Percentiles rank a stretch among this genome's conserved stretches.
These are phyloP conservation scores for Papiliotrema fonsecae DNA, from an alignment of 1,284 basidiomycete species.

Conservation along the genomic window DNA sequence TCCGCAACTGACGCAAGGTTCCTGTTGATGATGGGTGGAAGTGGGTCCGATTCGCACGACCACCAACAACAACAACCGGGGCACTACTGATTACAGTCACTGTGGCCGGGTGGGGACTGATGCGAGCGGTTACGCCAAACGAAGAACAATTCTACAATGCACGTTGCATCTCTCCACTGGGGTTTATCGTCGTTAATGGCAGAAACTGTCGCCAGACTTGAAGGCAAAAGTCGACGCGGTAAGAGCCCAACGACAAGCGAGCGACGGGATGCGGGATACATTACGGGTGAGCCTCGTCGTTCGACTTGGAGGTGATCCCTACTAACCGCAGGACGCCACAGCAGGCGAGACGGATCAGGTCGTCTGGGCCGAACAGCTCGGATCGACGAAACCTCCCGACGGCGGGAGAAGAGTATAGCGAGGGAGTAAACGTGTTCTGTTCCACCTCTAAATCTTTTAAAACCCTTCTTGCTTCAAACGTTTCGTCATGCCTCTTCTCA, in stretches of 20 bases:
- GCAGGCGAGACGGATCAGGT: slow-evolving; percentile 27
- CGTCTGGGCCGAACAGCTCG: slow-evolving; percentile 29
- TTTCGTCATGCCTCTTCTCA: too few relatives aligned
- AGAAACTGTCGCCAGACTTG: slow-evolving; percentile 7
- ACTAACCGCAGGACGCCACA: slow-evolving; percentile 6
- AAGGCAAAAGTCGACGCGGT: slow-evolving; percentile 8
- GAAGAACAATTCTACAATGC: slow-evolving; percentile 46
- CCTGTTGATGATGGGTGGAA: slow-evolving; percentile 16
- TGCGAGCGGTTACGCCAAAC: slow-evolving; percentile 37
- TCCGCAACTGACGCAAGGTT: slow-evolving; percentile 19
- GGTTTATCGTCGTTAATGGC: not conserved
- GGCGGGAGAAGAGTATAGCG: slow-evolving; percentile 6
- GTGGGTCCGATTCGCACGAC: slow-evolving; percentile 11
- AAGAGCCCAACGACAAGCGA: slow-evolving; percentile 7
- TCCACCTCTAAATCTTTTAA: too few relatives aligned
- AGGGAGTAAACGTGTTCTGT: too few relatives aligned
- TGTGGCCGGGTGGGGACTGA: slow-evolving; percentile 26
- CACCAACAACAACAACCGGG: not conserved
- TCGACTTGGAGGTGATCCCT: not conserved
- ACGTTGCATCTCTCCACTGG: slow-evolving; percentile 4
- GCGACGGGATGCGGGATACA: slow-evolving; percentile 11
- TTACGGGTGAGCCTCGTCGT: slow-evolving; percentile 14
- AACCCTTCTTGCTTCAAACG: too few relatives aligned
- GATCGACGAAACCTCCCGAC: slow-evolving; percentile 5
- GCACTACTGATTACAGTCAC: slow-evolving; percentile 20